A percentile compares a stretch with the other conserved stretches of the same genome.
Evolutionary conservation across 2,329 filamentous ascomycete genomes (phyloP).

Genomic region (Colletotrichum tabaci): DNA sequence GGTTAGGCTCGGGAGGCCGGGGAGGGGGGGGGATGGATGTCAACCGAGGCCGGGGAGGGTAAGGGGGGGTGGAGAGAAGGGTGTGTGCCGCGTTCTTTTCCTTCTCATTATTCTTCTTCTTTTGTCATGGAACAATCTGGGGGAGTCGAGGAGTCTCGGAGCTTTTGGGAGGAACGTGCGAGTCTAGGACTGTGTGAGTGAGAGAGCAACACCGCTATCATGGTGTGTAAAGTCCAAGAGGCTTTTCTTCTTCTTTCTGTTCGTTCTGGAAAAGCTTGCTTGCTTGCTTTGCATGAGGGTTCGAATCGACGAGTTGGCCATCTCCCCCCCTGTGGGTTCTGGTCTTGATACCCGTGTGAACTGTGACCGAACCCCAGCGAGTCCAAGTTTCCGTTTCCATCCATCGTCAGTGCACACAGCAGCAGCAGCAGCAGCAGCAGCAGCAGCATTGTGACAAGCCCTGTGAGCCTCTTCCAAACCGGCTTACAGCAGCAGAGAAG

Average conservation of each 20-base stretch:
- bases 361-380: constrained; percentile 26
- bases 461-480: constrained; percentile 24
- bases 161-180: constrained; percentile 23
- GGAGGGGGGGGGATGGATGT: background rate
- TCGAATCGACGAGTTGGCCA: constrained; percentile 15
- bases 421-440: background rate
- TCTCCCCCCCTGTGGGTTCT: no score
- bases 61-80: background rate
- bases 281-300: constrained; percentile 23
- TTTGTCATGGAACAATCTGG: background rate
- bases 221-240: constrained; percentile 6
- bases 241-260: background rate
- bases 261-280: constrained; percentile 15
- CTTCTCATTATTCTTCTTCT: no score
- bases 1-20: constrained; percentile 40
- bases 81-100: background rate
- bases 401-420: constrained; percentile 27
- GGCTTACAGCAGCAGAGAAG: constrained; percentile 21
- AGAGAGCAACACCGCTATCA: constrained; percentile 2
- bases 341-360: no score
- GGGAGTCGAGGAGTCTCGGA: constrained; percentile 14
- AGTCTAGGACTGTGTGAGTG: background rate
- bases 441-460: constrained; percentile 10
- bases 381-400: background rate
- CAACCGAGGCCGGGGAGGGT: background rate